phyloP scores from a whole-genome alignment of 306 rosid species.

The Begonia masoniana region DNA sequence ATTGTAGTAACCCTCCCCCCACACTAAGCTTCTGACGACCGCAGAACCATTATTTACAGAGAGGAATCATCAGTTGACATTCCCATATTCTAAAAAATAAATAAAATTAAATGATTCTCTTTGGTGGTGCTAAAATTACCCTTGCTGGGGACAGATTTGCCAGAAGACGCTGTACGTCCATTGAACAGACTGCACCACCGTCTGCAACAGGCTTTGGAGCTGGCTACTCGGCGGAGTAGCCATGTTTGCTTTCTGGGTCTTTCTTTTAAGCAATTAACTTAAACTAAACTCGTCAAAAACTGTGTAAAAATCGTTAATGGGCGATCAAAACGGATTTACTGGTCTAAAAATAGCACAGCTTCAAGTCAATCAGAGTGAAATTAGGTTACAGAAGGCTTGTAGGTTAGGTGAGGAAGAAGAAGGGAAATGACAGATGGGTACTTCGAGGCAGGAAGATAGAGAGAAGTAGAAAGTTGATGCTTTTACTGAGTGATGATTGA shows the following conservation, averaged over 20 bases:
- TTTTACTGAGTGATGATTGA: too few relatives aligned
- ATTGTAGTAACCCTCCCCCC: constrained; percentile 94
- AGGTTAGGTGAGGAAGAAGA: too few relatives aligned
- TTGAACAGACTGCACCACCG: constrained; percentile 90
- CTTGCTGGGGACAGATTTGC: constrained; percentile 75
- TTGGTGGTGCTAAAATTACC: constrained; percentile 19
- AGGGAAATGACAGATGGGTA: too few relatives aligned
- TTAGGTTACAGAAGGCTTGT: too few relatives aligned
- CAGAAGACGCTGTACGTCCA: constrained; percentile 98
- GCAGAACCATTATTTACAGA: background rate
- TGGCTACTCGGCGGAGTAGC: constrained; percentile 30
- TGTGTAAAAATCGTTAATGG: too few relatives aligned
- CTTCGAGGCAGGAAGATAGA: too few relatives aligned
- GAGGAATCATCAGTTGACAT: background rate
- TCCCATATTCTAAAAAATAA: background rate
- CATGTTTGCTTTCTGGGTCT: constrained; percentile 16
- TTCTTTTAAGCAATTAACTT: too few relatives aligned
- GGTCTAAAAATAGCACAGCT: too few relatives aligned
- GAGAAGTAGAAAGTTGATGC: too few relatives aligned
- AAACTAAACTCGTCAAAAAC: too few relatives aligned
- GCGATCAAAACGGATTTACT: too few relatives aligned
- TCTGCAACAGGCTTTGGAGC: constrained; percentile 65
- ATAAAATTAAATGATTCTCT: background rate
- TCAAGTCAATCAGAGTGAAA: too few relatives aligned
- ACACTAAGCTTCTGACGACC: constrained; percentile 46